A percentile compares a stretch with the other conserved stretches of the same genome.
phyloP scores from a whole-genome alignment of 2,329 filamentous ascomycete genomes.

The Pyricularia pennisetigena region DNA sequence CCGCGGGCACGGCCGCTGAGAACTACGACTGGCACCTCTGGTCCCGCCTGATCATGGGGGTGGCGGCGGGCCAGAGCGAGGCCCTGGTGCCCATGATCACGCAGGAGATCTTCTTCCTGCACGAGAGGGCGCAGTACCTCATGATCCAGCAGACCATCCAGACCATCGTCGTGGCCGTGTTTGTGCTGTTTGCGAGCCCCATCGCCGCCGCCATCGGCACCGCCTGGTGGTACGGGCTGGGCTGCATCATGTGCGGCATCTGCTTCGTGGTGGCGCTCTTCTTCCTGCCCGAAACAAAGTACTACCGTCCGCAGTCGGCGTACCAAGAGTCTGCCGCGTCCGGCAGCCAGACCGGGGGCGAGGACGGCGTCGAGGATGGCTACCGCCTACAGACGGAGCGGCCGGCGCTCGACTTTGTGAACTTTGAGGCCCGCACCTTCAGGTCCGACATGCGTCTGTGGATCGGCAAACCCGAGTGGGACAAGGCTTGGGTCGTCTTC shows the following conservation, averaged over 20 bases:
- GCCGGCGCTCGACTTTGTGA: conserved; percentile 22
- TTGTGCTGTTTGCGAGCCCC: conserved; percentile 27
- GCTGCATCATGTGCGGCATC: conserved; percentile 21
- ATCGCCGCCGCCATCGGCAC: conserved; percentile 30
- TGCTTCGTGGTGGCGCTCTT: conserved; percentile 25
- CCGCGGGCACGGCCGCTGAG: conserved; percentile 8
- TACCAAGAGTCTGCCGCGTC: conserved; percentile 21
- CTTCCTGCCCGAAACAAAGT: conserved; percentile 31
- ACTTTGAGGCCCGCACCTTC: conserved; percentile 24
- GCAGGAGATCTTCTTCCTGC: conserved; percentile 31
- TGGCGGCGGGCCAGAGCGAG: conserved; percentile 30
- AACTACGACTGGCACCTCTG: conserved; percentile 25
- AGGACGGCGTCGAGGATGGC: not conserved
- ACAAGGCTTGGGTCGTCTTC: conserved; percentile 13
- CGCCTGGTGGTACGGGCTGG: conserved; percentile 31
- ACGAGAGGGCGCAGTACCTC: conserved; percentile 27
- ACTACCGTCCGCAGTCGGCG: conserved; percentile 23
- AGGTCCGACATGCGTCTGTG: conserved; percentile 26
- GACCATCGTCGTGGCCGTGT: conserved; percentile 25
- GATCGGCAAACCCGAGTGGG: conserved; percentile 27
- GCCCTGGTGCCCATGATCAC: conserved; percentile 29
- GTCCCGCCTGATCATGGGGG: conserved; percentile 24
- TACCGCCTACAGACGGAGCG: conserved; percentile 10
- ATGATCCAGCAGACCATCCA: conserved; percentile 32
- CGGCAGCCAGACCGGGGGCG: conserved; percentile 6